Evolutionary conservation across 768 basidiomycete genomes (phyloP), one percentile per base, ranked within the genome.

Genomic region (Amanita pseudoporphyria): DNA sequence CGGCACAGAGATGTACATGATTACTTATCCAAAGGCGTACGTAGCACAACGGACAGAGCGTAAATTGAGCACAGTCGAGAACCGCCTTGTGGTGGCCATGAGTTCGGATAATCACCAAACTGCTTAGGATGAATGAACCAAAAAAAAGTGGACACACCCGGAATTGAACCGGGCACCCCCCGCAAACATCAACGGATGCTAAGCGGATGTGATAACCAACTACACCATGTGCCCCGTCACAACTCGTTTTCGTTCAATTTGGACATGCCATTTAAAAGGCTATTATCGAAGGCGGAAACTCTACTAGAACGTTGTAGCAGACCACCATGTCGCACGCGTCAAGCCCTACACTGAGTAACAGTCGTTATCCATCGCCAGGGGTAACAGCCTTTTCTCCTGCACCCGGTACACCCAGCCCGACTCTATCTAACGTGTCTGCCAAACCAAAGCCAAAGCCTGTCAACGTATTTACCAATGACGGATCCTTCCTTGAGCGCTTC

Each of bases 381-480:
- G 10, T 47, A 33, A 35, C 45, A 3, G 26, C 24, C n/a, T n/a
- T 26, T 45, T 52, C 35, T 30, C 48, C 22, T 14, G 32, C 51
- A 18, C 43, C 26, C 26, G 28, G 35, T 45, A 36, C 26, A 31
- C 42, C 33, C 26, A 38, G 28, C 42, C 9, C 31, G 13, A 6
- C 21, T 33, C 9, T n/a, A 21, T 16, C n/a, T 10, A 36, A 12
- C 38, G 33, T 19, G 6, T 52, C 57, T 24, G 41, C 67, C 33
- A 80, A 77, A 55, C 66, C 72, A 10, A 66, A 69, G 42, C 50
- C 62, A 16, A 69, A 68, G 48, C 62, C 67, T 9, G 47, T 52
- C 19, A 84, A 83, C 59, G 73, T 84, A 18, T 85, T 85, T 60
- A 71, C 80, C 48, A 76, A 83, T 59, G 82, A 84, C 56, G 82